Percentiles rank a stretch among this genome's conserved stretches.
phyloP scores from a whole-genome alignment of 306 rosid genomes.

The Rosa chinensis region DNA sequence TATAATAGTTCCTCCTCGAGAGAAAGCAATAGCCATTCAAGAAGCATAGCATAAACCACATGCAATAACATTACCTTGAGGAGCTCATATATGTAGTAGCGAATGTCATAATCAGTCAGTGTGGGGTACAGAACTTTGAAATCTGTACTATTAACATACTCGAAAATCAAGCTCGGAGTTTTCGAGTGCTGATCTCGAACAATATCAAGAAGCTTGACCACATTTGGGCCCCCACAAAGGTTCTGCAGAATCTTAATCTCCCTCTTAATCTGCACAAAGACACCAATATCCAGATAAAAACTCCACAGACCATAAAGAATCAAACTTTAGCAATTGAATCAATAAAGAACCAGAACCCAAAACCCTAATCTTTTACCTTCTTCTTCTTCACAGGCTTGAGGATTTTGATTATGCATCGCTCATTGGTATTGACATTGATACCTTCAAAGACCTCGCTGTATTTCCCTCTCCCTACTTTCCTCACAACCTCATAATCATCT shows the following conservation, averaged over 20 bases:
- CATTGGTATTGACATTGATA: constrained; percentile 76
- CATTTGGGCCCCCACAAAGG: constrained; percentile 92
- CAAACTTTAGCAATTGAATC: neutral
- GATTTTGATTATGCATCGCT: constrained; percentile 90
- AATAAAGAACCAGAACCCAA: neutral
- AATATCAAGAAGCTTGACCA: constrained; percentile 84
- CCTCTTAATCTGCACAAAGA: constrained; percentile 70
- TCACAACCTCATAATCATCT: constrained; percentile 95
- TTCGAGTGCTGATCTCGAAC: constrained; percentile 91
- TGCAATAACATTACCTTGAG: constrained; percentile 62
- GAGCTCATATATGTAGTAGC: constrained; percentile 90
- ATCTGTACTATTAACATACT: constrained; percentile 90
- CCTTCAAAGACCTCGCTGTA: constrained; percentile 99
- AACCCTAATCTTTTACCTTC: constrained; percentile 49
- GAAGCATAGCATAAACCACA: constrained; percentile 8
- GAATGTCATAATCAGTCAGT: constrained; percentile 84
- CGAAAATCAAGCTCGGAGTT: constrained; percentile 88
- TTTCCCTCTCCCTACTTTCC: constrained; percentile 98
- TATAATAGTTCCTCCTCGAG: too few relatives aligned
- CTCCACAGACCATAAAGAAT: neutral
- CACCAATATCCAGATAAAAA: neutral
- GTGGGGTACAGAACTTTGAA: constrained; percentile 89
- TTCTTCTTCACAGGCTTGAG: constrained; percentile 99
- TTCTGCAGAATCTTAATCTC: constrained; percentile 94
- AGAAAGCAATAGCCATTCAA: neutral